phyloP scores from a whole-genome alignment of 768 basidiomycete species.

The Floccularia luteovirens region DNA sequence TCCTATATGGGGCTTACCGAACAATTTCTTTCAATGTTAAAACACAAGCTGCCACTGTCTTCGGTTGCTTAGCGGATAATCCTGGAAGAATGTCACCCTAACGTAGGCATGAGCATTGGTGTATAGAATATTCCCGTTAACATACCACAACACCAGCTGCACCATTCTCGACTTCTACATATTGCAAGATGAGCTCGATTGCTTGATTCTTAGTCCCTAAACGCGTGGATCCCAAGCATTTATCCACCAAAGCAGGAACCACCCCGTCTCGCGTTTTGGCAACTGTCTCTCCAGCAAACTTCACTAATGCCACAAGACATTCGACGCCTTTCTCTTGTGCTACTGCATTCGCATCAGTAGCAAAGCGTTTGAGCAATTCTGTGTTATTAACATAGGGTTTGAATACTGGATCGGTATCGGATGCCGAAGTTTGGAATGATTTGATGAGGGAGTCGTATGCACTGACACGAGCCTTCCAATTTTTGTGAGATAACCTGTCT shows the following conservation, averaged over 20 bases:
- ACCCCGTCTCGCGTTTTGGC: slow-evolving; percentile 76
- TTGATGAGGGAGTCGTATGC: slow-evolving; percentile 86
- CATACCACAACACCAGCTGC: slow-evolving; percentile 85
- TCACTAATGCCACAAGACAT: slow-evolving; percentile 77
- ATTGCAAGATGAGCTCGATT: slow-evolving; percentile 79
- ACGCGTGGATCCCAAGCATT: slow-evolving; percentile 87
- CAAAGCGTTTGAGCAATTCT: slow-evolving; percentile 80
- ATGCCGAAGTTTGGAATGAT: slow-evolving; percentile 82
- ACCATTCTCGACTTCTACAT: slow-evolving; percentile 89
- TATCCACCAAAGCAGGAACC: slow-evolving; percentile 90
- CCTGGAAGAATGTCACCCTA: slow-evolving; percentile 81
- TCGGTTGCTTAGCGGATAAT: slow-evolving; percentile 88
- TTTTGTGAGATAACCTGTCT: slow-evolving; percentile 88
- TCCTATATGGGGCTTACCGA: slow-evolving; percentile 42
- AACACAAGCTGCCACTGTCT: slow-evolving; percentile 78
- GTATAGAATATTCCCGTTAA: slow-evolving; percentile 16
- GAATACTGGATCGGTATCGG: slow-evolving; percentile 92
- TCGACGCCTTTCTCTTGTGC: slow-evolving; percentile 98
- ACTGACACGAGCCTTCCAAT: slow-evolving; percentile 97
- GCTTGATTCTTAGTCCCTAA: slow-evolving; percentile 87
- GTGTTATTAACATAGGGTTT: slow-evolving; percentile 76
- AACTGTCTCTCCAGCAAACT: slow-evolving; percentile 85
- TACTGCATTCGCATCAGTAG: slow-evolving; percentile 87
- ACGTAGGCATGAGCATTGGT: slow-evolving; percentile 16
- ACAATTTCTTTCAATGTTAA: slow-evolving; percentile 76